A percentile compares a stretch with the other conserved stretches of the same genome.
Conservation (phyloP, 163 green algal species). For the Scenedesmus sp. region DNA sequence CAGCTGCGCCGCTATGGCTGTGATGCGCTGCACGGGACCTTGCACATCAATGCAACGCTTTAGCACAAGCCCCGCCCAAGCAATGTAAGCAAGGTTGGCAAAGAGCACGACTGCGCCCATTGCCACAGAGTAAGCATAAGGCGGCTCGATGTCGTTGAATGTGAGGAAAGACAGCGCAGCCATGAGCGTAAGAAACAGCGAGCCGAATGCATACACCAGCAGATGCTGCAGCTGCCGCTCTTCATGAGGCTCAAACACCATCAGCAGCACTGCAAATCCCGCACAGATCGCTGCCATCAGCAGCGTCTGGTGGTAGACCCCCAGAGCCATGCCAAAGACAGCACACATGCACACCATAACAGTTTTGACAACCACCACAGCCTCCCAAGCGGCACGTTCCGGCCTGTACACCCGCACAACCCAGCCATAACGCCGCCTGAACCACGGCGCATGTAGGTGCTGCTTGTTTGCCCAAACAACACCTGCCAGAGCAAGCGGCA, state of each 20-base stretch:
- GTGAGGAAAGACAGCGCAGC: slow-evolving; percentile 27
- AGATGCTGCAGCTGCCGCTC: slow-evolving; percentile 22
- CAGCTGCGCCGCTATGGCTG: neutral
- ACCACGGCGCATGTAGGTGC: neutral
- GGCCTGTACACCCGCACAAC: neutral
- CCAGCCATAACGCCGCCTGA: neutral
- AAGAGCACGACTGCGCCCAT: neutral
- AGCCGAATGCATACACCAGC: neutral
- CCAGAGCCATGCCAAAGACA: slow-evolving; percentile 37
- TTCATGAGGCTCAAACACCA: slow-evolving; percentile 17
- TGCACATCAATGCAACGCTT: neutral
- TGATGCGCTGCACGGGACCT: neutral
- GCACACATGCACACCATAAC: neutral
- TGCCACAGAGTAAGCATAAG: neutral
- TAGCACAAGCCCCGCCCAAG: neutral
- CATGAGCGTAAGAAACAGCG: neutral
- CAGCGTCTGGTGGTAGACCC: slow-evolving; percentile 21
- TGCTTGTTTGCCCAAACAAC: slow-evolving; percentile 3
- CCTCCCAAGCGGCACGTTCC: slow-evolving; percentile 23
- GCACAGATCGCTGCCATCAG: slow-evolving; percentile 26
- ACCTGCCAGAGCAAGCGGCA: slow-evolving; percentile 7
- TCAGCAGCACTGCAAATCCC: neutral
- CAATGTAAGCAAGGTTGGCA: neutral
- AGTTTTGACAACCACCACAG: slow-evolving; percentile 25
- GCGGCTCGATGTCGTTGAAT: neutral